Base-by-base conservation (phyloP, 805 yeast species). In the Ogataea kodamae region DNA sequence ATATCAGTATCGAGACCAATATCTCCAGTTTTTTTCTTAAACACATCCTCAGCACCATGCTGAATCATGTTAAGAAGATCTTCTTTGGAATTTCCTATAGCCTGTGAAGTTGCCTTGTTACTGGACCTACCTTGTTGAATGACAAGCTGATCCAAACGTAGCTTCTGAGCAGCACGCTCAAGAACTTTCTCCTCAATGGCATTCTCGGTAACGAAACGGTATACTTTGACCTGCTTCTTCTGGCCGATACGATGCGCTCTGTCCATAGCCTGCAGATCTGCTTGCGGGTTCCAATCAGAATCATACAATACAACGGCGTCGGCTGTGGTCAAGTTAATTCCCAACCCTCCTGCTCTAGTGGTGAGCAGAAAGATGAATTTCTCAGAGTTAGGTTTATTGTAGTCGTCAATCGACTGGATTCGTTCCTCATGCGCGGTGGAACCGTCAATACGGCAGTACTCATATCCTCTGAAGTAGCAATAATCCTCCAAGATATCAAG, bases 271-370 rank as follows among this genome's bases (percentile, higher is more conserved):
- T 89, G 97, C 50, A 89, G 68, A 67, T 89, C 97, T 0, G 96
- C 97, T 56, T 89, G 97, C 2, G 97, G 97, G 54, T 89, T 89
- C 97, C 97, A 89, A 63, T 89, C 97, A 0, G 95, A 83, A 59
- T 89, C 97, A 55, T 76, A 90, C 17, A 89, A 59, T 3, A 89
- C 74, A 30, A 89, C 97, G 25, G 84, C 78, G 56, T 89, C 96
- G 2, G 97, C 97, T 6, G 86, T 76, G 1, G 95, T 90, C 54
- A 89, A 69, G 54, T 90, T 89, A 53, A 89, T 89, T 51, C 97
- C 97, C 35, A 89, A 69, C 7, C 97, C 97, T 59, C 97, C 97
- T 5, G 97, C 97, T 62, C 97, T 78, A 0, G 97, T 89, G 1
- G 97, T 89, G 41, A 89, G 65, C 43, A 89, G 62, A 49, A 89